A percentile compares a stretch with the other conserved stretches of the same genome.
These are phyloP conservation scores for Sapria himalayana DNA, from an alignment of 345 rosid genomes.

Conservation along the genomic window DNA sequence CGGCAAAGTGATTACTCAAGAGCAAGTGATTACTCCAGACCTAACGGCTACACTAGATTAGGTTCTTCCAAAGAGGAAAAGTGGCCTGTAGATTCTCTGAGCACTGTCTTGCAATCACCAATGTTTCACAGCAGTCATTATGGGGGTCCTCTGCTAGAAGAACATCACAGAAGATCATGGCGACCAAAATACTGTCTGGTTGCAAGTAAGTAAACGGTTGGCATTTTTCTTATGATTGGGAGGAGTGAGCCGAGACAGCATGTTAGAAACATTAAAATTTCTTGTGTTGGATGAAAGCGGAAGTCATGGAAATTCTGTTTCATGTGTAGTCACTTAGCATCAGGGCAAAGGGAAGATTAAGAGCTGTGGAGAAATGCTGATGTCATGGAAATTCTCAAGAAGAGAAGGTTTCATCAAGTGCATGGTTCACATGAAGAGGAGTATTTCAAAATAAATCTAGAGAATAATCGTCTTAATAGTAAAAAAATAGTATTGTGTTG, in stretches of 20 bases:
- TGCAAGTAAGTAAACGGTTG: slow-evolving; percentile 95
- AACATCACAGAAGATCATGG: slow-evolving; percentile 41
- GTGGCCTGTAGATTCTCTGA: slow-evolving; percentile 70
- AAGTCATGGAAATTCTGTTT: slow-evolving; percentile 96
- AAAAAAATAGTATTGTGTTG: too few relatives aligned
- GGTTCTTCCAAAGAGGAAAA: slow-evolving; percentile 95
- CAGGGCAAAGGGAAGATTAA: slow-evolving; percentile 93
- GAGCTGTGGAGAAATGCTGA: slow-evolving; percentile 80
- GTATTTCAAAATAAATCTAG: slow-evolving; percentile 78
- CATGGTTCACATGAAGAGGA: slow-evolving; percentile 30
- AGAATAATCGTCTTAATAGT: too few relatives aligned
- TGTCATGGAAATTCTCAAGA: slow-evolving; percentile 89
- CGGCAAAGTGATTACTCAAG: too few relatives aligned
- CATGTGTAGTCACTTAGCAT: slow-evolving; percentile 78
- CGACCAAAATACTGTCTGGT: slow-evolving; percentile 70
- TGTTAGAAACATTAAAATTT: slow-evolving; percentile 84
- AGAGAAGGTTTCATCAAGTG: slow-evolving; percentile 83
- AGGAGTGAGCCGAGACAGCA: slow-evolving; percentile 67
- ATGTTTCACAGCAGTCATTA: too few relatives aligned
- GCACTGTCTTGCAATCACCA: slow-evolving; percentile 60
- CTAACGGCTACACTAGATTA: slow-evolving; percentile 72
- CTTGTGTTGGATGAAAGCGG: slow-evolving; percentile 89
- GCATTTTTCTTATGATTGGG: slow-evolving; percentile 84
- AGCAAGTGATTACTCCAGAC: too few relatives aligned
- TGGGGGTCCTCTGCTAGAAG: slow-evolving; percentile 30